Evolutionary conservation across 306 rosid species (phyloP).

Genomic region (Hippophae gyantsensis): DNA sequence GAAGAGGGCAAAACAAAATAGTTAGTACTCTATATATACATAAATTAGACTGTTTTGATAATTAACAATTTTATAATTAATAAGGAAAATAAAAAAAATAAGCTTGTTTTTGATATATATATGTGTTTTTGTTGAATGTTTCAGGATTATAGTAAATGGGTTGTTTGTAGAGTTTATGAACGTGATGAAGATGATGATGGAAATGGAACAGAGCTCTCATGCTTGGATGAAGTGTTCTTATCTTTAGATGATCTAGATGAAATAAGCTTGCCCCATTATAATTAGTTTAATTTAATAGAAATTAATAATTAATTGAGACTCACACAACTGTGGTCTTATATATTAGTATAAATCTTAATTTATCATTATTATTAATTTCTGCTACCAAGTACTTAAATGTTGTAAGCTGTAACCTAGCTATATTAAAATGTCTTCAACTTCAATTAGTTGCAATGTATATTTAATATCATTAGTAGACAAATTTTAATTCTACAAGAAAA

Average conservation of each 20-base stretch:
- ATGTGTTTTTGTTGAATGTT: neutral
- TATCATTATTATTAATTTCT: no score
- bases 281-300: no score
- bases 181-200: slow-evolving; percentile 7
- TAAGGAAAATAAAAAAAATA: neutral
- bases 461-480: no score
- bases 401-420: no score
- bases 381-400: no score
- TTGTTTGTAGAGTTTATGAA: slow-evolving; percentile 12
- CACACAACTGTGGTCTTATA: no score
- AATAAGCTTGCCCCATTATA: neutral
- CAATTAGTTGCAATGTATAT: no score
- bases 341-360: no score
- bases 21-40: no score
- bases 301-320: no score
- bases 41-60: neutral
- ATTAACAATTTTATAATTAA: neutral
- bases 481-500: no score
- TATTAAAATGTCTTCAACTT: no score
- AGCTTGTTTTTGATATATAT: neutral
- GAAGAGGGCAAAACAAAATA: neutral
- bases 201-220: slow-evolving; percentile 15
- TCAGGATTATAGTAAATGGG: neutral
- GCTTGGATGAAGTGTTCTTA: slow-evolving; percentile 12
- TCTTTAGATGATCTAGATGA: slow-evolving; percentile 10